A percentile compares a stretch with the other conserved stretches of the same genome.
phyloP scores from a whole-genome alignment of 2,329 filamentous ascomycete species.

The Penicillium sp. region DNA sequence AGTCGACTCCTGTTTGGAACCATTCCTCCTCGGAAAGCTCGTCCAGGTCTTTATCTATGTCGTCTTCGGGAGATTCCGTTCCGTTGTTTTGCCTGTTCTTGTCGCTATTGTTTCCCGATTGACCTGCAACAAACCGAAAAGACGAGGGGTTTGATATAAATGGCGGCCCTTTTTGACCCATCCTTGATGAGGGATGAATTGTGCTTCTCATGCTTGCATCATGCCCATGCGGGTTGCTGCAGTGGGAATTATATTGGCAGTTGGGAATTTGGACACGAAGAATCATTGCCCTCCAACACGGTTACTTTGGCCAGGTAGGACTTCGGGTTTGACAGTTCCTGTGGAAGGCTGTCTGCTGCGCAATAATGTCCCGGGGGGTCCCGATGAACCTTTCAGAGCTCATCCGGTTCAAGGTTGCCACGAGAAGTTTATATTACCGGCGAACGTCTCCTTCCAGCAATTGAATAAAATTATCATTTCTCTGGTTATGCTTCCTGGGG shows the following conservation, averaged over 20 bases:
- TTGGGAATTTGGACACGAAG: not conserved
- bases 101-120: not conserved
- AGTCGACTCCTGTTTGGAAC: conserved; percentile 12
- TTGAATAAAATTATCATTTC: not conserved
- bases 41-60: not conserved
- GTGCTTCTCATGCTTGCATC: not conserved
- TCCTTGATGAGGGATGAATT: not conserved
- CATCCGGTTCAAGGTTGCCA: not conserved
- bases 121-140: not conserved
- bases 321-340: not conserved
- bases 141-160: not conserved
- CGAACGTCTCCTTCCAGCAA: not conserved
- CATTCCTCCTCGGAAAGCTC: not conserved
- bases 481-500: not conserved
- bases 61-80: not conserved
- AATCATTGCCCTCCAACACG: not conserved
- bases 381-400: not conserved
- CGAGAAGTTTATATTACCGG: not conserved
- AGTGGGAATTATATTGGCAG: not conserved
- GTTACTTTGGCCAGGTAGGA: not conserved
- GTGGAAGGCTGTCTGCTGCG: not conserved
- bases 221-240: not conserved
- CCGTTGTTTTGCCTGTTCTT: not conserved
- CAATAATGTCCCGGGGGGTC: not conserved
- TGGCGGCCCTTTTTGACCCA: not conserved